Base-by-base conservation (phyloP, 805 yeast species). In the Metschnikowia sp. region DNA sequence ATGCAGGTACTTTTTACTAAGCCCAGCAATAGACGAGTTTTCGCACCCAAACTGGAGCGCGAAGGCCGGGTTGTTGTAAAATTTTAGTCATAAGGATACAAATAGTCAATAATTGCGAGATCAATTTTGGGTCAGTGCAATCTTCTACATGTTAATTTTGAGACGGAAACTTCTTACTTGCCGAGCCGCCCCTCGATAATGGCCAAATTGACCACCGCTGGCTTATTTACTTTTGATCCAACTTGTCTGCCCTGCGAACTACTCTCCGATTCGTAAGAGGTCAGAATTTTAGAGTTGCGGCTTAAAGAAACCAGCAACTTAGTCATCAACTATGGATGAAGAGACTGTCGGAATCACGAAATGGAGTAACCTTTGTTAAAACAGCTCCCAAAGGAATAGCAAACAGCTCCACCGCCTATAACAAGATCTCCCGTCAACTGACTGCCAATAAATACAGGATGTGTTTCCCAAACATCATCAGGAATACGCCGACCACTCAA, bases 351-450 rank as follows among this genome's bases (percentile, higher is more conserved):
- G n/a, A 31, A 31, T 31, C 33, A 31, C n/a, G 11, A 31, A 31
- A 11, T 31, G 11, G 5, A 31, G 31, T 60, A 67, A 3, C 54
- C 58, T 2, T 51, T 45, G 51, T 62, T 70, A 53, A 68, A 70
- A 40, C 57, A 62, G 50, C 72, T 69, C 0, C 96, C 96, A 66
- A 86, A 88, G 0, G 91, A 85, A 54, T 84, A 87, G 59, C 95
- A 87, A 1, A 86, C 88, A 0, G 86, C 91, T 3, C 95, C 95
- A 3, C 95, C 92, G 8, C 83, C 86, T 37, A 79, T 52, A 3
- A 66, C 45, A 10, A 35, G 64, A 39, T 62, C 33, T 3, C 61
- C 58, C 10, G 67, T 61, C 22, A 77, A 45, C 32, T 75, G 77
- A 51, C 76, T 77, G 1, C 90, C 90, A 9, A 81, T 74, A 9